Conservation (phyloP, 371 early-diverging fungal species). For the Rhizopus sp. region DNA sequence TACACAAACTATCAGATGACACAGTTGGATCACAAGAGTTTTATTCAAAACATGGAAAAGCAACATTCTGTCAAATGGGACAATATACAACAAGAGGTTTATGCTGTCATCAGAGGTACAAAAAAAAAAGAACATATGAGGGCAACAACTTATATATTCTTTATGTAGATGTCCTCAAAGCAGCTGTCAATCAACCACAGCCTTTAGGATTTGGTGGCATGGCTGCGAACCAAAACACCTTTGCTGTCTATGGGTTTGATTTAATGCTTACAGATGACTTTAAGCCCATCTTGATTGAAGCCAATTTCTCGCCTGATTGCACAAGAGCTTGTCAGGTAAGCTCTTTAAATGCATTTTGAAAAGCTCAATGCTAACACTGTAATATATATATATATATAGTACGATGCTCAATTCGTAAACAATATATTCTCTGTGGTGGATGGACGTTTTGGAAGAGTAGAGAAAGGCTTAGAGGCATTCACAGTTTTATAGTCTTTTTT, state of each 20-base stretch:
- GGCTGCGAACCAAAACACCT: slow-evolving; percentile 39
- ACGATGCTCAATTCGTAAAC: slow-evolving; percentile 60
- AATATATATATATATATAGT: slow-evolving; percentile 15
- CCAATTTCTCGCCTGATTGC: slow-evolving; percentile 62
- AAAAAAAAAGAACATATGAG: not conserved
- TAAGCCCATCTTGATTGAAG: slow-evolving; percentile 55
- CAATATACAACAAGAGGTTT: slow-evolving; percentile 50
- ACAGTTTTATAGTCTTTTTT: slow-evolving; percentile 36
- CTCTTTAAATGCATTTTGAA: not conserved
- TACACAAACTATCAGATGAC: slow-evolving; percentile 61
- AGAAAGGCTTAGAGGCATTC: slow-evolving; percentile 52
- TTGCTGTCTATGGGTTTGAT: slow-evolving; percentile 59
- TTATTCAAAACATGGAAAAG: slow-evolving; percentile 62
- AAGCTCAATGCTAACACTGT: not conserved
- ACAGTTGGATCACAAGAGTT: slow-evolving; percentile 56
- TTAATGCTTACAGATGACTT: slow-evolving; percentile 55
- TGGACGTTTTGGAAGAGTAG: slow-evolving; percentile 42
- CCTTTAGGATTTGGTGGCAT: slow-evolving; percentile 43
- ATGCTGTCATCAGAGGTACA: slow-evolving; percentile 52
- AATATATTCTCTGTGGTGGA: slow-evolving; percentile 55
- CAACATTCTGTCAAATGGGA: slow-evolving; percentile 52
- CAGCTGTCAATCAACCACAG: slow-evolving; percentile 49
- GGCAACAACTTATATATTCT: not conserved
- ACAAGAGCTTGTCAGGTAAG: slow-evolving; percentile 56
- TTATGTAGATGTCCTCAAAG: slow-evolving; percentile 43